phyloP scores from a whole-genome alignment of 805 yeast genomes.

The Candida cerambycidarum region DNA sequence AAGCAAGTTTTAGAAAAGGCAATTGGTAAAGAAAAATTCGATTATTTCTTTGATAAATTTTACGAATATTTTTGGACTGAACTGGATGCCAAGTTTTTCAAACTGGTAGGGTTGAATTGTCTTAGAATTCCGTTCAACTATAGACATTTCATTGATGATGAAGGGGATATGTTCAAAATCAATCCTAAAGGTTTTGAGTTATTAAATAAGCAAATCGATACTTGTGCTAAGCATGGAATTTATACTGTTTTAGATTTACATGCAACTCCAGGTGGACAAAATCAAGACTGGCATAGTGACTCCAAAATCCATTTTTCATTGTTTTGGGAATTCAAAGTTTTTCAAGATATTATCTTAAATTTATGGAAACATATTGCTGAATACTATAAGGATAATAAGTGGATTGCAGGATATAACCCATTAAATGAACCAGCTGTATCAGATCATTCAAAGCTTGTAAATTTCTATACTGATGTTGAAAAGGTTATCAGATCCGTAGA shows the following conservation, averaged over 20 bases:
- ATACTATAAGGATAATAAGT: slow-evolving; percentile 45
- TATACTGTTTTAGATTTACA: slow-evolving; percentile 51
- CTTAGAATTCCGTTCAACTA: slow-evolving; percentile 53
- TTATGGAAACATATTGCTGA: slow-evolving; percentile 47
- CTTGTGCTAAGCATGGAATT: slow-evolving; percentile 47
- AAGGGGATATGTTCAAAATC: slow-evolving; percentile 43
- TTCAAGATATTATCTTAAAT: slow-evolving; percentile 47
- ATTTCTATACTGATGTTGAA: slow-evolving; percentile 40
- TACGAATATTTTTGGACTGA: slow-evolving; percentile 57
- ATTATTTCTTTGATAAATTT: slow-evolving; percentile 51
- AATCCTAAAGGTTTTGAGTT: slow-evolving; percentile 46
- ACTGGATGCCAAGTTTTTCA: slow-evolving; percentile 46
- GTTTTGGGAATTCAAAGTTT: slow-evolving; percentile 50
- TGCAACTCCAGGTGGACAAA: slow-evolving; percentile 54
- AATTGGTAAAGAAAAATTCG: slow-evolving; percentile 48
- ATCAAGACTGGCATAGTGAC: slow-evolving; percentile 56
- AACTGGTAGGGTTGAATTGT: slow-evolving; percentile 43
- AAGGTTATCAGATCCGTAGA: slow-evolving; percentile 43
- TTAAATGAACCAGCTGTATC: slow-evolving; percentile 53
- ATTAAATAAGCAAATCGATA: slow-evolving; percentile 43
- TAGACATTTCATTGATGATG: slow-evolving; percentile 48
- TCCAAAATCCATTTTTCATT: slow-evolving; percentile 46
- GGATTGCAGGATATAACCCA: slow-evolving; percentile 57
- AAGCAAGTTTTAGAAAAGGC: slow-evolving; percentile 37
- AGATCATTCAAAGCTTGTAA: slow-evolving; percentile 40